Evolutionary conservation across 305 asterid species (phyloP).

Genomic region (Plantago coronopus): DNA sequence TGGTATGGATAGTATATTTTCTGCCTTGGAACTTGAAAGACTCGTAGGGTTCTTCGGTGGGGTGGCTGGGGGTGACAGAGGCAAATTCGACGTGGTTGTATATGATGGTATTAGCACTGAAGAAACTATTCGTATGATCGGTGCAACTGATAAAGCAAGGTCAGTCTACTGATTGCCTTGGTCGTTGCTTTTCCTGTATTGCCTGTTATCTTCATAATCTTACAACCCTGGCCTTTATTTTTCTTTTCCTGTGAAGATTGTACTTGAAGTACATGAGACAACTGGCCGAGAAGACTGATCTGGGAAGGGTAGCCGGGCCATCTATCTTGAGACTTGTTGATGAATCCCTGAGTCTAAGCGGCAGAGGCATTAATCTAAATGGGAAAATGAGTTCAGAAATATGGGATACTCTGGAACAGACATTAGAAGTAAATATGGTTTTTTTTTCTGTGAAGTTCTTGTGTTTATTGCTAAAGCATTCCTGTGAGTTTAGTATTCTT

Average conservation of each 20-base stretch:
- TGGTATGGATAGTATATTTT: slow-evolving; percentile 92
- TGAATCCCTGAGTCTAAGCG: slow-evolving; percentile 59
- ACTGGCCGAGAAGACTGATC: slow-evolving; percentile 86
- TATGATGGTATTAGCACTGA: slow-evolving; percentile 84
- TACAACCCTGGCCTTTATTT: slow-evolving; percentile 5
- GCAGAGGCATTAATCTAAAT: slow-evolving; percentile 42
- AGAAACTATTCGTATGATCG: slow-evolving; percentile 81
- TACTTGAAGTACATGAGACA: slow-evolving; percentile 74
- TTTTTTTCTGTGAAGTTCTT: slow-evolving; percentile 13
- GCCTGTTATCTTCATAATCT: slow-evolving; percentile 19
- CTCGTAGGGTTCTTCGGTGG: slow-evolving; percentile 48
- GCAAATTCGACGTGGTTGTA: slow-evolving; percentile 58
- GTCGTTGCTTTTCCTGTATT: slow-evolving; percentile 7
- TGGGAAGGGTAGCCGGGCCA: slow-evolving; percentile 86
- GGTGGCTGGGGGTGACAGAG: slow-evolving; percentile 29
- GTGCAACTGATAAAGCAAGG: slow-evolving; percentile 83
- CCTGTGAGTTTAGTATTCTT: slow-evolving; percentile 11
- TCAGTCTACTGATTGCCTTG: too few relatives aligned
- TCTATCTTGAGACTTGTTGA: slow-evolving; percentile 80
- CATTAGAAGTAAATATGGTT: slow-evolving; percentile 51
- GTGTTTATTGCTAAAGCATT: background rate
- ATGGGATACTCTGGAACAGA: slow-evolving; percentile 66
- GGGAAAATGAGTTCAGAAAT: slow-evolving; percentile 73
- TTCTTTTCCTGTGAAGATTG: slow-evolving; percentile 40
- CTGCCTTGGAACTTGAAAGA: slow-evolving; percentile 68